A percentile compares a stretch with the other conserved stretches of the same genome.
Conservation (phyloP, 495 filamentous ascomycete species). For the Apodospora peruviana region DNA sequence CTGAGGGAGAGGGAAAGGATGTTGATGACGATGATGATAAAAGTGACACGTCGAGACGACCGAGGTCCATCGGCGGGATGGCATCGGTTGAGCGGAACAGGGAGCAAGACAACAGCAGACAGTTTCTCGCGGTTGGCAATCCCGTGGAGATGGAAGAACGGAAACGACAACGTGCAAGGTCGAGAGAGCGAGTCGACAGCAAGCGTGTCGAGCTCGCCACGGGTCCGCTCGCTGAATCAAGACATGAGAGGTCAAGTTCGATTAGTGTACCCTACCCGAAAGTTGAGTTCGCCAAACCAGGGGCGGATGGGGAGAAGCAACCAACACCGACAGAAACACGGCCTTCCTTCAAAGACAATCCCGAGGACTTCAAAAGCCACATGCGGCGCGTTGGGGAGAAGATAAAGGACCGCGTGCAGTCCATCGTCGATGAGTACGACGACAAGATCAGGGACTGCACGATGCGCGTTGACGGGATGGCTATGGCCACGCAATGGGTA, state of each 20-base stretch:
- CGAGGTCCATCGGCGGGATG: background rate
- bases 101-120: background rate
- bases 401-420: constrained; percentile 14
- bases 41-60: background rate
- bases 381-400: constrained; percentile 15
- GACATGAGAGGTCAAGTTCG: background rate
- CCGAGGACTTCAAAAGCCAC: background rate
- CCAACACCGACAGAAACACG: background rate
- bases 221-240: background rate
- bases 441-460: constrained; percentile 32
- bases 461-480: constrained; percentile 32
- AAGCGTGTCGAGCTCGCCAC: background rate
- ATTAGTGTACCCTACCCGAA: background rate
- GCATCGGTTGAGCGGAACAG: background rate
- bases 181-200: background rate
- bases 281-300: background rate
- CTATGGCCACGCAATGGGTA: constrained; percentile 34
- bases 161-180: background rate
- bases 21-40: background rate
- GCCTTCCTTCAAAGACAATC: background rate
- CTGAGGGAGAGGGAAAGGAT: background rate
- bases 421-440: constrained; percentile 24
- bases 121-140: background rate
- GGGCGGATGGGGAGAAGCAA: background rate
- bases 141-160: background rate